Evolutionary conservation across 1,139 yeast genomes (phyloP).

Genomic region (Yamadazyma oceani): DNA sequence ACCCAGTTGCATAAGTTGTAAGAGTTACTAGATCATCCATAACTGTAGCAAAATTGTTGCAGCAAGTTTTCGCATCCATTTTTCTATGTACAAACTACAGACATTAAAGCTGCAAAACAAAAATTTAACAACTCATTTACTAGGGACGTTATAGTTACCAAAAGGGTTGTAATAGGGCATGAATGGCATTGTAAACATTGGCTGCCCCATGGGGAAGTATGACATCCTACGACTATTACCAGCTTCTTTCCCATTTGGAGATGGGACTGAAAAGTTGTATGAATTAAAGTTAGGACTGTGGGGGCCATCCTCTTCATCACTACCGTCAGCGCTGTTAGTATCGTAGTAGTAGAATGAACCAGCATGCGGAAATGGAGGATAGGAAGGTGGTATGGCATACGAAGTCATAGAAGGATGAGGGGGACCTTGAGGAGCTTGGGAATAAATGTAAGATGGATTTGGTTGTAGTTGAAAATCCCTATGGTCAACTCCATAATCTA

Average conservation of each 20-base stretch:
- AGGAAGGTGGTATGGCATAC: conserved; percentile 5
- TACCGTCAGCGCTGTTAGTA: not conserved
- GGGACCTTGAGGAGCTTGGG: not conserved
- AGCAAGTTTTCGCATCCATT: too few species aligned
- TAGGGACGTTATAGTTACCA: conserved; percentile 13
- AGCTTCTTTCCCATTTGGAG: not conserved
- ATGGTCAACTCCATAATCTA: conserved; percentile 1
- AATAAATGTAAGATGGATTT: not conserved
- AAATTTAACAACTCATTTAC: too few species aligned
- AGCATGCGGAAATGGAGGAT: conserved; percentile 10
- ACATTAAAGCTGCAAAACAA: too few species aligned
- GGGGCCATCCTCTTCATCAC: not conserved
- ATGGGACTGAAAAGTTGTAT: not conserved
- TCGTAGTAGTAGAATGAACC: conserved; percentile 5
- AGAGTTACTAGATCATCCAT: too few species aligned
- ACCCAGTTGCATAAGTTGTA: too few species aligned
- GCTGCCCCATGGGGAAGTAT: conserved; percentile 7
- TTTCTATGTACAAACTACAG: too few species aligned
- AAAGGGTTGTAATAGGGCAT: conserved; percentile 11
- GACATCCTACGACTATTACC: not conserved
- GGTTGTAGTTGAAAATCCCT: not conserved
- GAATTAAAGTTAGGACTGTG: not conserved
- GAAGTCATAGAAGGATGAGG: conserved; percentile 8
- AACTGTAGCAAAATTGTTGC: too few species aligned
- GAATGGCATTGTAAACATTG: conserved; percentile 4